Evolutionary conservation across 1,284 basidiomycete species (phyloP), one percentile per base, ranked within the genome.

Genomic region (Heterobasidion irregulare): DNA sequence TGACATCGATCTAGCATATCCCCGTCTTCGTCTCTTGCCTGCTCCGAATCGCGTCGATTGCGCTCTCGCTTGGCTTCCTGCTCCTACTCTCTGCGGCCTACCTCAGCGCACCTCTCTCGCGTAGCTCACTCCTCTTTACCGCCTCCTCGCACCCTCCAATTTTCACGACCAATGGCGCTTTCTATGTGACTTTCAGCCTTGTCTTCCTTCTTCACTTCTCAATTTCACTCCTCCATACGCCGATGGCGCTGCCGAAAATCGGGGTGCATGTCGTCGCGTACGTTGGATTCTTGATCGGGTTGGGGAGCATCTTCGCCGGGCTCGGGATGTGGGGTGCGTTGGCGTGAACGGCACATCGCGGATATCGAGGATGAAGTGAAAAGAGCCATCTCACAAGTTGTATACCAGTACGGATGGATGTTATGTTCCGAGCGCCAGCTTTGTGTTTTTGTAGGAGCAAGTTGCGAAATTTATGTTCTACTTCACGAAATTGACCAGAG

Each of bases 21-120:
- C 89, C 89, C 1, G 81, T 87, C 13, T 86, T 89, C 63, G 76
- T 91, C 33, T 79, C 83, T 6, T 85, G 82, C 64, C 73, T 91
- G 50, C 84, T 89, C 65, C 79, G 88, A 54, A 68, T 89, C 59
- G 86, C 88, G 66, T 78, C 83, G 3, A 76, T 89, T 58, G 65
- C 89, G 6, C 75, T 88, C 52, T 81, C 85, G 5, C 64, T 89
- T 26, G 87, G 86, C 5, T 71, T 82, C 55, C 82, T 75, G 41
- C 80, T 91, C 48, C 70, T 87, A 47, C 68, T 89, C 38, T 77
- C 84, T 9, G 75, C 79, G 36, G 76, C 82, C 9, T 88, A 85
- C 62, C 73, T 86, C 44, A 72, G 71, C 47, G 77, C 78, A 0
- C 66, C 65, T 59, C 67, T 63, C 56, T 58, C 19, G 8, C 15